Evolutionary conservation across 495 filamentous ascomycete species (phyloP), one percentile per base, ranked within the genome.

Genomic region (Aspergillus wentii): DNA sequence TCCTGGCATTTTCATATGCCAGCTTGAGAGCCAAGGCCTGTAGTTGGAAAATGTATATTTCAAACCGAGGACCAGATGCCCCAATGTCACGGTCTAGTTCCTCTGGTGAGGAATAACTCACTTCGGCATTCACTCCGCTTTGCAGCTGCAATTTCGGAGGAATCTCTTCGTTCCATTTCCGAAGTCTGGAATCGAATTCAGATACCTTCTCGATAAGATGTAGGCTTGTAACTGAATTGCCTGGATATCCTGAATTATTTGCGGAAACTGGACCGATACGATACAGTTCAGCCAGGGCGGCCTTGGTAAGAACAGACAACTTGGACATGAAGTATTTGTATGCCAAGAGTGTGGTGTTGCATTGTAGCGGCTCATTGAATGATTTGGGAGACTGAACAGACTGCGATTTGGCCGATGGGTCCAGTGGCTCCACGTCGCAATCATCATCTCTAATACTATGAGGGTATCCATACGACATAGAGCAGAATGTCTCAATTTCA

Each of bases 401-500:
- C 10, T 30, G 34, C 11, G 17, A 44, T 5, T 38, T 56, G 5
- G 49, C 45, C 9, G 41, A 41, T 0, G 51, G 58, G 17, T 62
- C 53, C n/a, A 59, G 29, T 3, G 52, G 39, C 21, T 59, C 48
- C 6, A 67, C 54, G 36, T 61, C 49, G 13, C 61, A 67, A 41
- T 64, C 62, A 10, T 38, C 42, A 40, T 64, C 61, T 3, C 35
- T 43, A 19, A 67, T 61, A 3, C 49, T 39, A 13, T 56, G 53
- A 8, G 62, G 62, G 28, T 57, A 55, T 16, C 62, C 62, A 41
- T 67, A 67, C 1, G 51, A 51, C 32, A 62, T 59, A 2, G 59
- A 56, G 28, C 54, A 64, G 34, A 68, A 64, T 1, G 55, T 64
- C 25, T 65, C 63, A 20, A 62, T 62, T 11, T 61, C 62, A 30